Conservation (phyloP, 2,329 filamentous ascomycete genomes). For the Trichoderma sp. region DNA sequence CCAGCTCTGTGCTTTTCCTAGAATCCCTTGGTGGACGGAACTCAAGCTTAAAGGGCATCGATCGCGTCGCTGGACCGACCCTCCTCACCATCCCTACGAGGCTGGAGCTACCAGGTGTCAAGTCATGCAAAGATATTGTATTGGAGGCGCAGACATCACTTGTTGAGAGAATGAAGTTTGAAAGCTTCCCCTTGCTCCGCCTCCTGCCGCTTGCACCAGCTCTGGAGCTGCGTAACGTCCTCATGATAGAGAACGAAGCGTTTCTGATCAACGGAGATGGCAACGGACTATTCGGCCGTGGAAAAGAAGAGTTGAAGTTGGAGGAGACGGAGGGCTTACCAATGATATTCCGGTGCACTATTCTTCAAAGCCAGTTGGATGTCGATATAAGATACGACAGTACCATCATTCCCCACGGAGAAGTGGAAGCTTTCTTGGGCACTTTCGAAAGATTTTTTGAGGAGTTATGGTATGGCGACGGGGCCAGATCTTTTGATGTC, state of each 20-base stretch:
- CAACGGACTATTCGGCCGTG: neutral
- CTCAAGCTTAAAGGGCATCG: neutral
- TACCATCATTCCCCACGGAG: neutral
- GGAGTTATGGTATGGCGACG: neutral
- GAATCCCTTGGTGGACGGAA: constrained; percentile 1
- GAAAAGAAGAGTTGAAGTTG: neutral
- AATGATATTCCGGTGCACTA: constrained; percentile 1
- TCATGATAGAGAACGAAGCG: neutral
- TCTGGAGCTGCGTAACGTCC: neutral
- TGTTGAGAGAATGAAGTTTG: neutral
- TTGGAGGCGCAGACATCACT: neutral
- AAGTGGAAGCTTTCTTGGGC: neutral
- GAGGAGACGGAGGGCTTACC: neutral
- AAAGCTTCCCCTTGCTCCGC: neutral
- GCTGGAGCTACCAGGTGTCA: neutral
- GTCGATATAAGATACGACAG: neutral
- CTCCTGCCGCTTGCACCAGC: neutral
- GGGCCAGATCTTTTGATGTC: neutral
- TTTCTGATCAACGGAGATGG: neutral
- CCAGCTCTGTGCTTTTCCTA: neutral
- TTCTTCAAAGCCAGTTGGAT: neutral
- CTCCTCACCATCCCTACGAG: neutral
- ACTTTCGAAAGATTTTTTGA: neutral
- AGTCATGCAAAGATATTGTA: neutral
- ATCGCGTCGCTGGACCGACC: constrained; percentile 3